Base-by-base conservation (phyloP, 352 stramenopile species). In the Phytophthora citricola region DNA sequence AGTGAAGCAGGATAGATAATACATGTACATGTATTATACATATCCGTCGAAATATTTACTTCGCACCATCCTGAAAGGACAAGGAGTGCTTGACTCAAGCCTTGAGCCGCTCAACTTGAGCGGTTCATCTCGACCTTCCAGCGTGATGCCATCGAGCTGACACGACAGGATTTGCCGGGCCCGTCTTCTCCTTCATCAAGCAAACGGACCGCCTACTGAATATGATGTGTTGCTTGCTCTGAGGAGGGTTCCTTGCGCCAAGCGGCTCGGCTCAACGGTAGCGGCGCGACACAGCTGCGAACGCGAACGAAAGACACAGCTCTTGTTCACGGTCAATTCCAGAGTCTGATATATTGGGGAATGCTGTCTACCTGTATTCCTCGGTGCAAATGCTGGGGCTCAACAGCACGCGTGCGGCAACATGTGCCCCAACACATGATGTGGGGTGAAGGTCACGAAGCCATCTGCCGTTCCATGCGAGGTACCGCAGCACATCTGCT, bases 121-220 rank as follows among this genome's bases (percentile, higher is more conserved):
- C 31, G 29, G 29, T 31, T 31, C 27, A 31, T 31, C 31, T 20
- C 17, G 8, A 20, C 7, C 17, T 46, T 27, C 40, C 15, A 9
- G 40, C 40, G 38, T 44, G 24, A 58, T 39, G 50, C 12, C 26
- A 41, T 32, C 38, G 12, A 40, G 51, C 34, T 36, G 56, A 52
- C 56, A 65, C 57, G 57, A 52, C 57, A 65, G 29, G 57, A 65
- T 65, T 65, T 65, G 57, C 47, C 44, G 45, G 56, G 2, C 34
- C 45, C 45, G 36, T 57, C 57, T 9, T 36, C 41, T 29, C 20
- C 6, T 36, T 12, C 24, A 41, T 22, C 38, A 43, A 43, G 14
- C 38, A 43, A 43, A 22, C 7, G 38, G 38, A 36, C 31, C 31
- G 31, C 31, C 31, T 36, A 34, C 36, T 17, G 15, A 4, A 17